phyloP scores from a whole-genome alignment of 345 rosid genomes.

The Hypericum perforatum region DNA sequence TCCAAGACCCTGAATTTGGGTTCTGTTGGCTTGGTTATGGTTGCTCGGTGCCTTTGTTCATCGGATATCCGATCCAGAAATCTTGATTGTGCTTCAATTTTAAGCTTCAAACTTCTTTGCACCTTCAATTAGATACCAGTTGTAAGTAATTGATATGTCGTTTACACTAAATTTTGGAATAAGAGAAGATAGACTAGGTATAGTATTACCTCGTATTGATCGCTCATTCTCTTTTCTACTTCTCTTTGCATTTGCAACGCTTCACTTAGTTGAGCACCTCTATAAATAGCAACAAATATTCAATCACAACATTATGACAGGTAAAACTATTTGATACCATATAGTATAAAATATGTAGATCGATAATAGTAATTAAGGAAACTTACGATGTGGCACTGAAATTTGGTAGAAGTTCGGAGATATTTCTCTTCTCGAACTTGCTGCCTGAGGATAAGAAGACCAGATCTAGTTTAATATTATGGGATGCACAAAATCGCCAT shows the following conservation, averaged over 20 bases:
- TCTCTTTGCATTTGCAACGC: constrained; percentile 40
- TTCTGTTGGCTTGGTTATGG: constrained; percentile 16
- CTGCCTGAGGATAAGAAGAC: constrained; percentile 21
- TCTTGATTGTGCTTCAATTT: constrained; percentile 47
- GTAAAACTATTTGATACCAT: no score
- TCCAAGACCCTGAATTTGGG: constrained; percentile 37
- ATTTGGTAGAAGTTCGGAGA: constrained; percentile 49
- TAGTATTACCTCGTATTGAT: constrained; percentile 33
- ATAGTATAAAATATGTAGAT: not conserved
- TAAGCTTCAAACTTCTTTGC: constrained; percentile 40
- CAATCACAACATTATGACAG: no score
- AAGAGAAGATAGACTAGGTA: no score
- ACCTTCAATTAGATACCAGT: constrained; percentile 17
- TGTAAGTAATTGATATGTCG: no score
- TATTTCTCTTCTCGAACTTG: constrained; percentile 39
- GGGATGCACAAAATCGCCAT: no score
- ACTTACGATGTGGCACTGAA: constrained; percentile 43
- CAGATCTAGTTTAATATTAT: not conserved
- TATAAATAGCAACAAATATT: constrained; percentile 7
- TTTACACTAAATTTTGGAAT: no score
- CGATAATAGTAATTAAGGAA: not conserved
- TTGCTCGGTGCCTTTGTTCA: constrained; percentile 15
- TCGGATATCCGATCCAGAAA: constrained; percentile 34
- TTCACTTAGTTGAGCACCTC: constrained; percentile 47
- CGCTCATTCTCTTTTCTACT: constrained; percentile 28